Base-by-base conservation (phyloP, 768 basidiomycete genomes). In the Pleurotus salmoneostramineus region DNA sequence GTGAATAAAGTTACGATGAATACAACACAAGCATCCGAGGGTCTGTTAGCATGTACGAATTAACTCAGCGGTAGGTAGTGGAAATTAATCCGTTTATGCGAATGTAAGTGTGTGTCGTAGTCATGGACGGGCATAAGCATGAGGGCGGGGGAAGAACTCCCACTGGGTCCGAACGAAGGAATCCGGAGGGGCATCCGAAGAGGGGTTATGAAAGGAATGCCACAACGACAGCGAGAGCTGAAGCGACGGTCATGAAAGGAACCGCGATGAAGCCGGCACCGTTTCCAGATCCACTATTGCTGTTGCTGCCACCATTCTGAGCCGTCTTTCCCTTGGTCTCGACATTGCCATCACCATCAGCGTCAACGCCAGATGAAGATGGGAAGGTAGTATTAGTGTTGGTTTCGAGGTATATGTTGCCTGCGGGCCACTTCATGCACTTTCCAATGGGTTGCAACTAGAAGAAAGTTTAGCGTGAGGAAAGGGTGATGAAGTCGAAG, bases 341-440 rank as follows among this genome's bases (percentile, higher is more conserved):
- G 4, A 70, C 46, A 14, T 60, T 70, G 42, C 78, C 78, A 59
- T 75, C 72, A 44, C 77, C 76, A 56, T 72, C 71, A 56, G 72
- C 67, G 47, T 76, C 74, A 56, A 72, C 62, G 58, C 72, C 75
- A 6, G 44, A 6, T 40, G 40, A 42, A 5, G 17, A 14, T 10
- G 85, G 86, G 81, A 89, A 90, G 0, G 85, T 74, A 17, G 64
- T 66, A 71, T 95, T 95, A 58, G 75, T 75, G 62, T 84, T 92
- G 31, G 87, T 91, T 76, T 98, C 95, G 48, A 86, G 75, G 75
- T 97, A 98, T 43, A 95, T 74, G 68, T 96, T 82, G 34, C 75
- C 72, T 17, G 80, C 65, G 5, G 84, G 80, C 63, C 85, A 79
- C 51, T 79, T 80, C 57, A 81, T 77, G 79, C 96, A 98, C 58